Evolutionary conservation across 768 basidiomycete genomes (phyloP), one percentile per base, ranked within the genome.

Genomic region (Boletus subcaerulescens): DNA sequence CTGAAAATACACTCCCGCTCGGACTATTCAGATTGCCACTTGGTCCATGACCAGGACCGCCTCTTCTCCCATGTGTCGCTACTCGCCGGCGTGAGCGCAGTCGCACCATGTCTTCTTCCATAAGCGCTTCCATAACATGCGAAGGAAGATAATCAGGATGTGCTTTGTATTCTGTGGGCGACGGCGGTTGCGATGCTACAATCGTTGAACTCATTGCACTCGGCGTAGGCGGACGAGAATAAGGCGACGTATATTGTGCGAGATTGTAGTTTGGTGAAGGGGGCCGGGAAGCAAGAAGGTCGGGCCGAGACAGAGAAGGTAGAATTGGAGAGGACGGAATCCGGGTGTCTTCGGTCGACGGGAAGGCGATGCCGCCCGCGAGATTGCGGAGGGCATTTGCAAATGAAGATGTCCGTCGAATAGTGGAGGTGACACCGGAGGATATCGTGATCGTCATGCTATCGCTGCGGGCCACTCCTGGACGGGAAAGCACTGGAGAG

Each of bases 51-150:
- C 74, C 55, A 51, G 75, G 65, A 61, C 76, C 73, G 43, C 76
- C 62, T 68, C 77, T 70, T 57, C 79, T 73, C 35, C 74, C 65
- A 45, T 81, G 73, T n/a, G 62, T 52, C 22, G 67, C 58, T 2
- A 73, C 60, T 38, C 76, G 75, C 5, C 89, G 76, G 22, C 92
- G 80, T 32, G 91, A 87, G 20, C 86, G 76, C 36, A 98, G 66
- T 5, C 96, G 83, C 56, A 96, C 92, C 89, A 96, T 91, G 63
- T 98, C 96, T 65, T 96, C 93, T 63, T 93, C 91, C 69, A 93
- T 90, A 29, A 98, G 75, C 0, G 89, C 89, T 58, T 92, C 88
- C 76, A 97, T 90, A 20, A 93, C 90, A 61, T 90, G 81, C 13
- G 83, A 86, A 3, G 92, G 84, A 38, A 79, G 65, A 64, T 88